Base-by-base conservation (phyloP, 192 early-diverging fungal genomes). In the Podila minutissima region DNA sequence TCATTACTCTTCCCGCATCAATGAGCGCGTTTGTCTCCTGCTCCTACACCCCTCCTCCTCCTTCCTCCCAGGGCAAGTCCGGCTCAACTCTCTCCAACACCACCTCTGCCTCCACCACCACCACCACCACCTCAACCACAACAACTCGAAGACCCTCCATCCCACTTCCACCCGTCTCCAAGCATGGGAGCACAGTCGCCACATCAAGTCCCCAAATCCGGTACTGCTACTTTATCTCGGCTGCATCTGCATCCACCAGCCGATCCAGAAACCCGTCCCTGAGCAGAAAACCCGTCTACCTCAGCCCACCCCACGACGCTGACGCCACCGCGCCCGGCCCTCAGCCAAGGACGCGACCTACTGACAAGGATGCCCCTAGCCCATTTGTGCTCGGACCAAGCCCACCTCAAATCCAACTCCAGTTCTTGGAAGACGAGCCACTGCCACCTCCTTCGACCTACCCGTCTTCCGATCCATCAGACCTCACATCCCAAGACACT, bases 201-300 rank as follows among this genome's bases (percentile, higher is more conserved):
- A n/a, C 28, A 29, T 46, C 38, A 22, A 1, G 38, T n/a, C 71
- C 70, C 2, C 77, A 81, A 48, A 81, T 81, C 62, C 77, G 77
- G n/a, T 81, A 81, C 61, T 81, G 77, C 50, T 81, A 81, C 33
- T 81, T 81, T 32, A 72, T 72, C 38, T 72, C 70, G 9, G 69
- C 69, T n/a, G 58, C 71, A 63, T 72, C 70, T 13, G 38, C 59
- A 15, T 51, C 71, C 12, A 66, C 59, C 26, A 32, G 69, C 10
- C 41, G 24, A 35, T 64, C 67, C 0, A 48, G 69, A 38, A 53
- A 66, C 26, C 59, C 60, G 13, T 72, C 76, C 9, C 50, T 64
- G 31, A 63, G 38, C 67, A 41, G 35, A 22, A 64, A 73, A 15
- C 31, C 71, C 33, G 49, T 73, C 29, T 79, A 72, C 26, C 77